phyloP scores from a whole-genome alignment of 2,329 filamentous ascomycete genomes.

The Bipolaris bicolor region DNA sequence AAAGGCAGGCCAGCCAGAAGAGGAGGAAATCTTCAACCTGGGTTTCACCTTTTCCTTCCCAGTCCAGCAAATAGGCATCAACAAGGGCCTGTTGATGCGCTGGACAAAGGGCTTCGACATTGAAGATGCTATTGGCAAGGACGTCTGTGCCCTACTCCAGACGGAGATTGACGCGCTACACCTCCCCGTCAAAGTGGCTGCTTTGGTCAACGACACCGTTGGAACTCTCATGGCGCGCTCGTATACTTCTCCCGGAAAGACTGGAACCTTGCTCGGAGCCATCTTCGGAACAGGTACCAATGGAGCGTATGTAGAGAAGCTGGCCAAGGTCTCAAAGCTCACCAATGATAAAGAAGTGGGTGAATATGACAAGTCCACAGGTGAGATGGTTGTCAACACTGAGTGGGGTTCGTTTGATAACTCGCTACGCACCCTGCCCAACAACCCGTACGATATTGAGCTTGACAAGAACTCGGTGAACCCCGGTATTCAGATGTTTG shows the following conservation, averaged over 20 bases:
- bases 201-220: constrained; percentile 96
- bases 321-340: constrained; percentile 82
- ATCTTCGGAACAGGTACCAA: constrained; percentile 99
- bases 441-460: constrained; percentile 79
- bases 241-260: constrained; percentile 89
- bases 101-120: constrained; percentile 99
- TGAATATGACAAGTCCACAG: constrained; percentile 78
- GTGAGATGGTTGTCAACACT: constrained; percentile 96
- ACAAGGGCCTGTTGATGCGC: constrained; percentile 89
- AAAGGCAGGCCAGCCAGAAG: constrained; percentile 61
- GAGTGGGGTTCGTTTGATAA: constrained; percentile 99
- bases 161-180: constrained; percentile 83
- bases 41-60: constrained; percentile 99
- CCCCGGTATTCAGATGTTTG: constrained; percentile 96
- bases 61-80: constrained; percentile 91
- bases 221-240: constrained; percentile 97
- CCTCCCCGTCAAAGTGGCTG: constrained; percentile 91
- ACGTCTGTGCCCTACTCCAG: constrained; percentile 91
- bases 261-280: constrained; percentile 85
- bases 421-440: constrained; percentile 83
- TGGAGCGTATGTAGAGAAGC: constrained; percentile 94
- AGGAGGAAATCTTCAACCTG: constrained; percentile 84
- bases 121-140: constrained; percentile 88
- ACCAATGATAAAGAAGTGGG: constrained; percentile 50
- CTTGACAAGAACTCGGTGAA: constrained; percentile 85